Evolutionary conservation across 2,329 filamentous ascomycete genomes (phyloP).

Genomic region (Kalmusia sp.): DNA sequence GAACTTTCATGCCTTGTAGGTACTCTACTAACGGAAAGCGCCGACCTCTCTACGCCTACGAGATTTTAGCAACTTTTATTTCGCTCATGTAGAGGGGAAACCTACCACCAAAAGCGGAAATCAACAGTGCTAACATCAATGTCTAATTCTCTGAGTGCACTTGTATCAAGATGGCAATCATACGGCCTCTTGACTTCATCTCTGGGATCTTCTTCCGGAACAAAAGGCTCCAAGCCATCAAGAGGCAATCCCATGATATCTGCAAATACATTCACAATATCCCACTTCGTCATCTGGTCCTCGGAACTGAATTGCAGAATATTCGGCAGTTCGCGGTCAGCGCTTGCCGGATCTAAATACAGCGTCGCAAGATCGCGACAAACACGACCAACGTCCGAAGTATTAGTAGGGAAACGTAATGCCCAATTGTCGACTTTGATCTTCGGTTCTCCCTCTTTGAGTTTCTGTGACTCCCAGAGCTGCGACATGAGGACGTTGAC

Average conservation of each 20-base stretch:
- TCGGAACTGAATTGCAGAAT: slow-evolving; percentile 88
- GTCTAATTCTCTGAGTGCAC: slow-evolving; percentile 72
- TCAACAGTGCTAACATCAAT: slow-evolving; percentile 77
- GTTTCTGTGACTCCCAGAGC: slow-evolving; percentile 76
- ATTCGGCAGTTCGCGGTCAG: slow-evolving; percentile 64
- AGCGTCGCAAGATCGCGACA: slow-evolving; percentile 75
- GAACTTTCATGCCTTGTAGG: too few species aligned
- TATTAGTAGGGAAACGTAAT: slow-evolving; percentile 85
- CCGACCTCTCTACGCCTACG: slow-evolving; percentile 43
- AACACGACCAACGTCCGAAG: slow-evolving; percentile 82
- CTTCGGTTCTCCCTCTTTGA: slow-evolving; percentile 52
- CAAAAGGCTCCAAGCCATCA: slow-evolving; percentile 65
- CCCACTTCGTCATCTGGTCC: slow-evolving; percentile 86
- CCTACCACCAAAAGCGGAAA: slow-evolving; percentile 80
- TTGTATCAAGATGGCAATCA: slow-evolving; percentile 86
- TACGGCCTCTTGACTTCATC: slow-evolving; percentile 80
- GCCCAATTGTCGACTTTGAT: slow-evolving; percentile 89
- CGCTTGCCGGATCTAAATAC: slow-evolving; percentile 56
- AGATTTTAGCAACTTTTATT: slow-evolving; percentile 13
- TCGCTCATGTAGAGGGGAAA: neutral
- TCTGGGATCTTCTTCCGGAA: slow-evolving; percentile 71
- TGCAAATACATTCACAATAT: slow-evolving; percentile 80
- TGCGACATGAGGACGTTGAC: slow-evolving; percentile 81
- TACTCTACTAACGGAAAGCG: slow-evolving; percentile 25
- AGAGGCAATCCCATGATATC: slow-evolving; percentile 79